Percentiles rank a stretch among this genome's conserved stretches.
Conservation (phyloP, 441 rosid genomes). For the Manihot esculenta region DNA sequence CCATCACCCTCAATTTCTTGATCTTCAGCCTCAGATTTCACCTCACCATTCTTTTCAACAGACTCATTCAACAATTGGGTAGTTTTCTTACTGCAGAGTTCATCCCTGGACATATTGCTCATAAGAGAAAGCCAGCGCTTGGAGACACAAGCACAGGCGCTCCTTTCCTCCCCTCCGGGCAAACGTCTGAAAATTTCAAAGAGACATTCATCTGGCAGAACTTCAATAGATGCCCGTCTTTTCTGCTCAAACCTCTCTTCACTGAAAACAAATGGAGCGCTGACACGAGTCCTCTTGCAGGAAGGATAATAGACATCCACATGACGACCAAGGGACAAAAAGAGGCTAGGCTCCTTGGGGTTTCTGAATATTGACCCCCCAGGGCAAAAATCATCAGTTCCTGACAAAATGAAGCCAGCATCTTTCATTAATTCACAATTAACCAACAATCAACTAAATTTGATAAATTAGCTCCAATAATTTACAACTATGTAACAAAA, state of each 20-base stretch:
- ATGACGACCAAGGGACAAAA: constrained; percentile 49
- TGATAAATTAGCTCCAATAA: background rate
- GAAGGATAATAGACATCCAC: constrained; percentile 76
- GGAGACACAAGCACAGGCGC: constrained; percentile 74
- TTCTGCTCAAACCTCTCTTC: constrained; percentile 45
- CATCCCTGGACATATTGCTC: constrained; percentile 60
- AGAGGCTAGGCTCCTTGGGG: constrained; percentile 57
- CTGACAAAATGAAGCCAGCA: constrained; percentile 40
- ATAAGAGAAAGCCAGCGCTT: constrained; percentile 83
- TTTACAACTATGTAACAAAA: background rate
- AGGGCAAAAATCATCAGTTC: constrained; percentile 67
- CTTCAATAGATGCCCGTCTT: constrained; percentile 54
- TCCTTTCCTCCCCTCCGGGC: constrained; percentile 64
- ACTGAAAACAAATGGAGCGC: constrained; percentile 50
- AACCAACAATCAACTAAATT: background rate
- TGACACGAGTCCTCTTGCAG: constrained; percentile 73
- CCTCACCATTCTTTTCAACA: constrained; percentile 19
- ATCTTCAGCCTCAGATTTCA: constrained; percentile 26
- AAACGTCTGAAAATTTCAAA: constrained; percentile 82
- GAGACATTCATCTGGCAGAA: constrained; percentile 90
- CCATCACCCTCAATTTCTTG: constrained; percentile 54
- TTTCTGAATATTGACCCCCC: constrained; percentile 62
- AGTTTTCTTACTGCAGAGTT: constrained; percentile 35
- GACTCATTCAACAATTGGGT: constrained; percentile 18
- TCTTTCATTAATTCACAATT: constrained; percentile 10